Conservation (phyloP, 352 stramenopile species). For the Aphanomyces invadans region DNA sequence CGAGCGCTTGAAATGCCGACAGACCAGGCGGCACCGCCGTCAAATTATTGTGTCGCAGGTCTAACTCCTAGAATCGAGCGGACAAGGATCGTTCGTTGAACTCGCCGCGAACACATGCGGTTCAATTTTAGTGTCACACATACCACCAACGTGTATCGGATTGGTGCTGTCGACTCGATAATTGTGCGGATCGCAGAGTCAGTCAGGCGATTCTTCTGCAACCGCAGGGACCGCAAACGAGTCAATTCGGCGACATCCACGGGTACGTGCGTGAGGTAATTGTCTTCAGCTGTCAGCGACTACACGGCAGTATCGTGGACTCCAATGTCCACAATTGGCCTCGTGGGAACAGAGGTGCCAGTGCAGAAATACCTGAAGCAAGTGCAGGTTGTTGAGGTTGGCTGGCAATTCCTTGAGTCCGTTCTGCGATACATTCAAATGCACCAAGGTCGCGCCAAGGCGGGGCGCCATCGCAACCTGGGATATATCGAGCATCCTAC, state of each 20-base stretch:
- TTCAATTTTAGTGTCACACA: too few relatives aligned
- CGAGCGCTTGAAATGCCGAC: constrained; percentile 38
- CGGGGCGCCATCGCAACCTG: constrained; percentile 15
- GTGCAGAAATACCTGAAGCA: constrained; percentile 27
- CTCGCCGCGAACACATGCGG: neutral
- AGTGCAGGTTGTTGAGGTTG: constrained; percentile 36
- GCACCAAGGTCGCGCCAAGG: constrained; percentile 44
- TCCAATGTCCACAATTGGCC: too few relatives aligned
- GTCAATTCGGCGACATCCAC: constrained; percentile 40
- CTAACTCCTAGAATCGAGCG: constrained; percentile 62
- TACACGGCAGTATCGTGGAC: too few relatives aligned
- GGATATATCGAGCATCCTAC: neutral
- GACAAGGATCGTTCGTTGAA: too few relatives aligned
- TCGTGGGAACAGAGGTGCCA: too few relatives aligned
- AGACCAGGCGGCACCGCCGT: constrained; percentile 38
- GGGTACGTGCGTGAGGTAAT: constrained; percentile 43
- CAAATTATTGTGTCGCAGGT: constrained; percentile 65
- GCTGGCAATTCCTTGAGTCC: constrained; percentile 39
- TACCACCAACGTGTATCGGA: constrained; percentile 32
- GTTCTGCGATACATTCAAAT: constrained; percentile 71
- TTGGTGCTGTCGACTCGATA: constrained; percentile 25
- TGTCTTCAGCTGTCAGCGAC: constrained; percentile 68
- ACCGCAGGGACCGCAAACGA: constrained; percentile 47
- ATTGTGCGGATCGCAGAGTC: constrained; percentile 39
- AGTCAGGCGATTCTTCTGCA: constrained; percentile 67